A percentile compares a stretch with the other conserved stretches of the same genome.
Conservation (phyloP, 352 stramenopile species). For the Globisporangium emineosum region DNA sequence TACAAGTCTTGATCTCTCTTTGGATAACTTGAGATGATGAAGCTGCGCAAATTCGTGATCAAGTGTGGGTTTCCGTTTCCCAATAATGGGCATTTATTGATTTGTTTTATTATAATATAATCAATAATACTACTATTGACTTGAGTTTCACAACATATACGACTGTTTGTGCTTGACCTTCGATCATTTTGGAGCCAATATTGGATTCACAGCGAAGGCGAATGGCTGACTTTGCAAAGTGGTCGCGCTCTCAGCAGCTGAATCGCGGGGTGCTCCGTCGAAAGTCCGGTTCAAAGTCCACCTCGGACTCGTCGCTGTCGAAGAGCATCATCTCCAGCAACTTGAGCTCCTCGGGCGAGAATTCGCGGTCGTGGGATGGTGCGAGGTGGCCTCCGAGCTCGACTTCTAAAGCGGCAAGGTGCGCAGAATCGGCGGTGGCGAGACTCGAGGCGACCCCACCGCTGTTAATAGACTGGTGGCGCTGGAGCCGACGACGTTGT, state of each 20-base stretch:
- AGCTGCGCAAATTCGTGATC: too few relatives aligned
- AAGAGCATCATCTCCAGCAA: slow-evolving; percentile 18
- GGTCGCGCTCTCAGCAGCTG: neutral
- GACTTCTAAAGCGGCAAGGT: neutral
- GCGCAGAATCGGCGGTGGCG: neutral
- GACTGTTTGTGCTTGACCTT: too few relatives aligned
- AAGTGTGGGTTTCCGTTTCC: too few relatives aligned
- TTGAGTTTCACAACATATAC: too few relatives aligned
- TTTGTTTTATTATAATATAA: too few relatives aligned
- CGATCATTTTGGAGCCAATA: too few relatives aligned
- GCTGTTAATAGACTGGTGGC: neutral
- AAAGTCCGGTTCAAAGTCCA: neutral
- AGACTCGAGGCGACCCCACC: neutral
- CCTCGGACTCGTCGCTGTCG: slow-evolving; percentile 1
- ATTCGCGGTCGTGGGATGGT: neutral
- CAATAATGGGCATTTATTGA: too few relatives aligned
- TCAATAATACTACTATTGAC: too few relatives aligned
- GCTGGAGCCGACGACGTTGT: slow-evolving; percentile 11
- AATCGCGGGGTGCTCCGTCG: neutral
- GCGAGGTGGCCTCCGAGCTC: neutral
- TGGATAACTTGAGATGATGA: too few relatives aligned
- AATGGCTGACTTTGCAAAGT: too few relatives aligned
- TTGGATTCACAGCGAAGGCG: too few relatives aligned
- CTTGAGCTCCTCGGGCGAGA: slow-evolving; percentile 15
- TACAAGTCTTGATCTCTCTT: too few relatives aligned